These are phyloP conservation scores for Selenicereus undatus DNA, from an alignment of 148 eudicot genomes.

Conservation along the genomic window DNA sequence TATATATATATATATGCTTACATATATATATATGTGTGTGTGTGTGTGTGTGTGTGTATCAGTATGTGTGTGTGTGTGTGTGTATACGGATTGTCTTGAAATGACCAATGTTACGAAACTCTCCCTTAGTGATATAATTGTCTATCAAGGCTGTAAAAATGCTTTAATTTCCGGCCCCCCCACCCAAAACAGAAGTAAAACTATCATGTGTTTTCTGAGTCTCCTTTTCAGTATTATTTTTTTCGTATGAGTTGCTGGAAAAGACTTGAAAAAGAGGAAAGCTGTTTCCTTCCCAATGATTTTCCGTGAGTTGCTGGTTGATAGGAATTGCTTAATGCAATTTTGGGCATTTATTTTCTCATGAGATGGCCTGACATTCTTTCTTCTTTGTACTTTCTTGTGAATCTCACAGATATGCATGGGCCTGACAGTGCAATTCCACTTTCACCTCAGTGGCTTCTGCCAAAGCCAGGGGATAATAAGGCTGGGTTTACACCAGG, in stretches of 20 bases:
- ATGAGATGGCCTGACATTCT: conserved; percentile 1
- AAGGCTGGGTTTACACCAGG: conserved; percentile 60
- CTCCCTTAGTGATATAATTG: too few relatives aligned
- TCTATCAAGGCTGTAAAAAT: too few relatives aligned
- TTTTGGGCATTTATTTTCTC: not conserved
- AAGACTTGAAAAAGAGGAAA: not conserved
- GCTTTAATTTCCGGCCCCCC: too few relatives aligned
- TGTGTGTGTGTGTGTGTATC: too few relatives aligned
- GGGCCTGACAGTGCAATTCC: conserved; percentile 72
- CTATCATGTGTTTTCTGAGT: too few relatives aligned
- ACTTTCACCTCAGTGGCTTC: conserved; percentile 98
- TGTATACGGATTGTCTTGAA: too few relatives aligned
- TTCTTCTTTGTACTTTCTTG: conserved; percentile 8
- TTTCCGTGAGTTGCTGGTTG: not conserved
- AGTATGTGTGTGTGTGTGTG: too few relatives aligned
- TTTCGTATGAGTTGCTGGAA: not conserved
- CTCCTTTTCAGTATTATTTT: not conserved
- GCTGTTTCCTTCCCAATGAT: not conserved
- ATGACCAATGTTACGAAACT: too few relatives aligned
- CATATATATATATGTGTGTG: too few relatives aligned
- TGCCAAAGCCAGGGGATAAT: conserved; percentile 76
- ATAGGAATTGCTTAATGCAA: not conserved
- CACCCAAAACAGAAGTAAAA: too few relatives aligned
- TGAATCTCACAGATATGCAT: conserved; percentile 52
- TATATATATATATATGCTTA: too few relatives aligned